Percentiles rank a stretch among this genome's conserved stretches.
These are phyloP conservation scores for Alternaria tenuissima DNA, from an alignment of 2,329 filamentous ascomycete species.

Conservation along the genomic window DNA sequence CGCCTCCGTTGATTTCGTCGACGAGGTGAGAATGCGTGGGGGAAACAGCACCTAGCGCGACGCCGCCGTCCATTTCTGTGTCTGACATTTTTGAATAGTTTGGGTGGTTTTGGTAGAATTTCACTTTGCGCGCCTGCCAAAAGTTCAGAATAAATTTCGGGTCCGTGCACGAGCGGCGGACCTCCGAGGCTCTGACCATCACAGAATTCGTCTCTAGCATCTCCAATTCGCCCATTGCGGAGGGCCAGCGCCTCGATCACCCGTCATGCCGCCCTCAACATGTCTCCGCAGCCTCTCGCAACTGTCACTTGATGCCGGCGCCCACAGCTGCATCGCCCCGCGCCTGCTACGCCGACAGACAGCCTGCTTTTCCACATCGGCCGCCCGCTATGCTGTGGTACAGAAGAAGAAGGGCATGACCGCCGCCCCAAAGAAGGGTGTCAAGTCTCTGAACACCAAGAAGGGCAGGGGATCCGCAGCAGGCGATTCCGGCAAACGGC, in stretches of 20 bases:
- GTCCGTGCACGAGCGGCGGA: conserved; percentile 32
- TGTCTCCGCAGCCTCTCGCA: conserved; percentile 46
- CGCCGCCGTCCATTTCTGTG: conserved; percentile 43
- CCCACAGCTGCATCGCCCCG: conserved; percentile 31
- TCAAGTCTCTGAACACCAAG: conserved; percentile 54
- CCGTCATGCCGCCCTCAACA: conserved; percentile 42
- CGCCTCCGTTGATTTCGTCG: conserved; percentile 41
- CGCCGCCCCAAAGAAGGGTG: conserved; percentile 46
- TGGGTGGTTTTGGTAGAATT: background rate
- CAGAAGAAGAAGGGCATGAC: conserved; percentile 39
- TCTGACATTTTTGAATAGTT: conserved; percentile 32
- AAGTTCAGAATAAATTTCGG: conserved; percentile 28
- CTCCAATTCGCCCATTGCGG: conserved; percentile 36
- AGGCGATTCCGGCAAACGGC: conserved; percentile 60
- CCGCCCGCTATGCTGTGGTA: conserved; percentile 34
- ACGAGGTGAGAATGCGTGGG: conserved; percentile 40
- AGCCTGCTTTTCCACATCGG: conserved; percentile 49
- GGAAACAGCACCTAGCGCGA: conserved; percentile 28
- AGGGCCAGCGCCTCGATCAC: conserved; percentile 33
- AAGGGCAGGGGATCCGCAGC: conserved; percentile 52
- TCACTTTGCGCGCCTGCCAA: conserved; percentile 9
- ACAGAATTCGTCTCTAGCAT: conserved; percentile 27
- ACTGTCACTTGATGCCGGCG: conserved; percentile 39
- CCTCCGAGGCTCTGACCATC: conserved; percentile 34
- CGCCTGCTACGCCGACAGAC: conserved; percentile 37